A percentile compares a stretch with the other conserved stretches of the same genome.
These are phyloP conservation scores for Trypanosoma vivax DNA, from an alignment of 208 protist genomes.

Conservation along the genomic window DNA sequence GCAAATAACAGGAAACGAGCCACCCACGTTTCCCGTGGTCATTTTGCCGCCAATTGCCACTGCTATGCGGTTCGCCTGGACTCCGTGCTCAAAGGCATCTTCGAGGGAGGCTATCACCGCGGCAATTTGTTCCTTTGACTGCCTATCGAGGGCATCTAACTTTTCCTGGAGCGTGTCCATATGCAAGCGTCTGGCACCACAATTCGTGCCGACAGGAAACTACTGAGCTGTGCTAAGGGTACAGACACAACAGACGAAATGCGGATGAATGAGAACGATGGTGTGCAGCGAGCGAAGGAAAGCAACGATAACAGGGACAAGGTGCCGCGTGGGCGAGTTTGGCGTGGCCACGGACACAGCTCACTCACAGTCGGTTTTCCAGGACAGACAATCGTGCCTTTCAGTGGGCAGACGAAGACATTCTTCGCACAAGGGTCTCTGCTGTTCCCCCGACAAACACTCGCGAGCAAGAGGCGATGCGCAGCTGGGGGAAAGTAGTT, in stretches of 20 bases:
- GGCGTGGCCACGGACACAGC: too few species aligned
- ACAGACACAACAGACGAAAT: constrained; percentile 25
- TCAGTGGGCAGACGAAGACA: too few species aligned
- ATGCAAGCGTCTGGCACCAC: neutral
- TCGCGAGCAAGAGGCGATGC: too few species aligned
- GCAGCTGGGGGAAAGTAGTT: too few species aligned
- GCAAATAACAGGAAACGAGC: constrained; percentile 63
- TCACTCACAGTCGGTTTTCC: too few species aligned
- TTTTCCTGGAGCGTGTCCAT: constrained; percentile 52
- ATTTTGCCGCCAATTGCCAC: constrained; percentile 63
- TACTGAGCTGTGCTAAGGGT: neutral
- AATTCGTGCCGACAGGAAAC: neutral
- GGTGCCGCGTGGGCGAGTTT: too few species aligned
- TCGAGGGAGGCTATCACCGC: constrained; percentile 9
- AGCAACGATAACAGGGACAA: too few species aligned
- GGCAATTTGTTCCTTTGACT: constrained; percentile 70
- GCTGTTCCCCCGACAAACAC: too few species aligned
- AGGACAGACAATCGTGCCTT: too few species aligned
- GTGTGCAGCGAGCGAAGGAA: too few species aligned
- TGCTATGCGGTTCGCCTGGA: constrained; percentile 42
- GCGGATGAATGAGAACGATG: too few species aligned
- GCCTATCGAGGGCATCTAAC: constrained; percentile 40
- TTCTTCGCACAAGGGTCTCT: too few species aligned
- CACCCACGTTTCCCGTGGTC: constrained; percentile 29
- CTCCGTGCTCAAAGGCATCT: constrained; percentile 7